Base-by-base conservation (phyloP, 352 stramenopile species). In the Globisporangium paroecandrum region DNA sequence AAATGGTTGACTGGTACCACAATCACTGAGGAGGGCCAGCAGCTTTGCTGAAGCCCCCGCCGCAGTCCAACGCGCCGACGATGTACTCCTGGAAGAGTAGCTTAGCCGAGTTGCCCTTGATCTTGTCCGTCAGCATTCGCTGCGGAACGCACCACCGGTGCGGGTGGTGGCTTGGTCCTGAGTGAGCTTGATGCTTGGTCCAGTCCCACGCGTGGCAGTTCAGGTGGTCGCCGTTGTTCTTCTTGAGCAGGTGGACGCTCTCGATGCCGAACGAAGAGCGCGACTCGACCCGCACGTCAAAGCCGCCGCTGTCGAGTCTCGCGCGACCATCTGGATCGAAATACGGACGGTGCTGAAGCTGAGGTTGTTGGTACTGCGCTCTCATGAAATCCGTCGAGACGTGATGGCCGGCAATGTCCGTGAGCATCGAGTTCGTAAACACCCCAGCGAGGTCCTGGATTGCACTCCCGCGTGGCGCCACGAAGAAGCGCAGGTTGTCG, bases 121-220 rank as follows among this genome's bases (percentile, higher is more conserved):
- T 22, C 29, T 78, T 66, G 64, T 81, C 68, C 51, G 82, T 69
- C 43, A 91, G 73, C 71, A 89, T 77, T 22, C 63, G 69, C 4
- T 83, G 67, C 0, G 81, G 76, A 1, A 89, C 38, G 59, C 74
- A 78, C 79, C 76, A 89, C 1, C 65, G 71, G 29, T 65, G 25
- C 1, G 51, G 72, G n/a, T 74, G 60, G 53, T 74, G 62, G 53
- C 20, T 36, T 22, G 24, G 24, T 34, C 15, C 18, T 9, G 24
- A 22, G 53, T 58, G 53, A 0, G 49, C 4, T 43, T 43, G 36
- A 4, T 13, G 7, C 41, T 49, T 69, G 53, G 24, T 73, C 81
- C 82, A 91, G 12, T 69, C 69, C 81, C 78, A 89, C 27, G 76
- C 81, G 57, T 82, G 76, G 22, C 73, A 68, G 49, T 89, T 79